Conservation (phyloP, 805 yeast genomes). For the Zygosaccharomyces pseudorouxii region DNA sequence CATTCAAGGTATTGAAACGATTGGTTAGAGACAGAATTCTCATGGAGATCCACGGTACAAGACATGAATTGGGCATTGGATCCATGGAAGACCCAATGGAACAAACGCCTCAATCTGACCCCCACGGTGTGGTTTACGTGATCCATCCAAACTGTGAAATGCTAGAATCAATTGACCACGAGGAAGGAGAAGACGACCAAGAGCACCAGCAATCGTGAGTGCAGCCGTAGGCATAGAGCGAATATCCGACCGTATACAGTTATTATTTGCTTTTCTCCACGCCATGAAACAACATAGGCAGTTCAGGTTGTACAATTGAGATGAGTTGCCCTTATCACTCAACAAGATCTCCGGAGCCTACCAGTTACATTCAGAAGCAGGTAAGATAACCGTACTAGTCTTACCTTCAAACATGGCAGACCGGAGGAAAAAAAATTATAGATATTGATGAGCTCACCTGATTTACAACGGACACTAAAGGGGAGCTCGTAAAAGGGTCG, state of each 20-base stretch:
- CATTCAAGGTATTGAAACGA: constrained; percentile 74
- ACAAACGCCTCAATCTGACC: constrained; percentile 23
- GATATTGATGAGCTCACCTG: background rate
- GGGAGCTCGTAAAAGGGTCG: background rate
- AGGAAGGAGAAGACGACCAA: constrained; percentile 2
- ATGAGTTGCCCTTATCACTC: background rate
- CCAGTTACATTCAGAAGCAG: background rate
- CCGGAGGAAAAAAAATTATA: background rate
- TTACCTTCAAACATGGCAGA: background rate
- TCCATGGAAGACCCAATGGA: constrained; percentile 26
- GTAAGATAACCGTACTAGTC: background rate
- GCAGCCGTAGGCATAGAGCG: too few relatives aligned
- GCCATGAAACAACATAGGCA: background rate
- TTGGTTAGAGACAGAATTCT: constrained; percentile 80
- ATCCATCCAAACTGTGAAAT: constrained; percentile 83
- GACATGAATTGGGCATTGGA: constrained; percentile 42
- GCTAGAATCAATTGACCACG: constrained; percentile 41
- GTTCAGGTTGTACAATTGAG: background rate
- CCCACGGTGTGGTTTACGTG: constrained; percentile 42
- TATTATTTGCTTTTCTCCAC: background rate
- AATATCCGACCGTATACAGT: too few relatives aligned
- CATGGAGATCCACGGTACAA: constrained; percentile 55
- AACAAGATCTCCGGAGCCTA: background rate
- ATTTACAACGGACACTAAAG: background rate
- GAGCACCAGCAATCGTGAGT: background rate